These are phyloP conservation scores for Helminthosporium solani DNA, from an alignment of 2,329 filamentous ascomycete species.

Conservation along the genomic window DNA sequence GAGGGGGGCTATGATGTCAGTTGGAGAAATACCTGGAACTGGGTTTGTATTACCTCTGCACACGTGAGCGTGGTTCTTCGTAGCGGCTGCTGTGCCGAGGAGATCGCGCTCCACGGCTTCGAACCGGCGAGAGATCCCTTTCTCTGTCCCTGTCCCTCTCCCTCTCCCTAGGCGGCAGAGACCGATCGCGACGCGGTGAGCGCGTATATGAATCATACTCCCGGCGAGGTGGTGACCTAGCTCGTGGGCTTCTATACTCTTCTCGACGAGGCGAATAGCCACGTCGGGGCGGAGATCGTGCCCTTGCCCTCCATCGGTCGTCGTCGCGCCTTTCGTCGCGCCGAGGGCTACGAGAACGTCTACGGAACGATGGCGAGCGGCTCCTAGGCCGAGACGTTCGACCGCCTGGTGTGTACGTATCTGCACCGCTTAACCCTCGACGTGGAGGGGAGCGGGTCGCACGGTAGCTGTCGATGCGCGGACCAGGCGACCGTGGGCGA, in stretches of 20 bases:
- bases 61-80: constrained; percentile 48
- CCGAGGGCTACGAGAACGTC: constrained; percentile 44
- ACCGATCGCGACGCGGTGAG: constrained; percentile 47
- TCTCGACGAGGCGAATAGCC: constrained; percentile 43
- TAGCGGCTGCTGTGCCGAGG: constrained; percentile 45
- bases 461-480: constrained; percentile 41
- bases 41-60: constrained; percentile 30
- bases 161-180: constrained; percentile 42
- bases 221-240: constrained; percentile 44
- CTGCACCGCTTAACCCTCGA: constrained; percentile 39
- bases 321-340: constrained; percentile 39
- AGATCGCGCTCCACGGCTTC: constrained; percentile 49
- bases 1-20: constrained; percentile 29
- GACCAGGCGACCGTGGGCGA: constrained; percentile 37
- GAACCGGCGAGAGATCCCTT: constrained; percentile 49
- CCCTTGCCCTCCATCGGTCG: constrained; percentile 47
- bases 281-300: constrained; percentile 52
- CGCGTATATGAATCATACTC: constrained; percentile 43
- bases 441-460: constrained; percentile 37
- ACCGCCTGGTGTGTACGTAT: constrained; percentile 44
- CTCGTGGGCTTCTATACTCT: constrained; percentile 39
- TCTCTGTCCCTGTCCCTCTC: too few relatives aligned
- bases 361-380: constrained; percentile 42
- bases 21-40: background rate
- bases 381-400: constrained; percentile 40